Conservation (phyloP, 2,329 filamentous ascomycete genomes). For the Blastomyces percursus region DNA sequence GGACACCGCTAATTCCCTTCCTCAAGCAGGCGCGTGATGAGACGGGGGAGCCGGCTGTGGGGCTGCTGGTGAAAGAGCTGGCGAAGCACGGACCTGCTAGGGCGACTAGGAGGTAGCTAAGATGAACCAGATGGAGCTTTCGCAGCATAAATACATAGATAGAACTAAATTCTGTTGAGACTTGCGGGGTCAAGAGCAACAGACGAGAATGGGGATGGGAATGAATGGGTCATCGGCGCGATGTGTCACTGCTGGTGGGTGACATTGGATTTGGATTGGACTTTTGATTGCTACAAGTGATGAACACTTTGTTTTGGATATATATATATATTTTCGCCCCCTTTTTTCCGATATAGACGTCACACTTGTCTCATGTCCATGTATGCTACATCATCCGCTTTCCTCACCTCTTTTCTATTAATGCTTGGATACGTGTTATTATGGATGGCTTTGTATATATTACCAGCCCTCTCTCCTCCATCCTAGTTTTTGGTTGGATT, state of each 20-base stretch:
- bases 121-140: neutral
- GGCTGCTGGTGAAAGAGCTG: conserved; percentile 50
- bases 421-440: neutral
- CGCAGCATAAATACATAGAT: neutral
- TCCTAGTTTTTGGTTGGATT: neutral
- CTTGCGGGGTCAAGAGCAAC: neutral
- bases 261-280: neutral
- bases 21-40: conserved; percentile 94
- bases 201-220: neutral
- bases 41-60: conserved; percentile 82
- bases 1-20: conserved; percentile 88
- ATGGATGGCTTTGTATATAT: neutral
- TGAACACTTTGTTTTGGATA: neutral
- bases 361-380: neutral
- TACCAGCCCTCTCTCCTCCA: neutral
- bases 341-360: neutral
- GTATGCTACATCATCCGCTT: neutral
- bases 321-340: neutral
- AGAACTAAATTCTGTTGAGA: too few relatives aligned
- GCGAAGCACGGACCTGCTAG: conserved; percentile 42
- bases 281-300: neutral
- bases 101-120: conserved; percentile 16
- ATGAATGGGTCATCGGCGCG: too few relatives aligned
- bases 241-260: neutral
- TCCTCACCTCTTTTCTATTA: neutral